Evolutionary conservation across 495 filamentous ascomycete species (phyloP), one percentile per base, ranked within the genome.

Genomic region (Aspergillus biplanus): DNA sequence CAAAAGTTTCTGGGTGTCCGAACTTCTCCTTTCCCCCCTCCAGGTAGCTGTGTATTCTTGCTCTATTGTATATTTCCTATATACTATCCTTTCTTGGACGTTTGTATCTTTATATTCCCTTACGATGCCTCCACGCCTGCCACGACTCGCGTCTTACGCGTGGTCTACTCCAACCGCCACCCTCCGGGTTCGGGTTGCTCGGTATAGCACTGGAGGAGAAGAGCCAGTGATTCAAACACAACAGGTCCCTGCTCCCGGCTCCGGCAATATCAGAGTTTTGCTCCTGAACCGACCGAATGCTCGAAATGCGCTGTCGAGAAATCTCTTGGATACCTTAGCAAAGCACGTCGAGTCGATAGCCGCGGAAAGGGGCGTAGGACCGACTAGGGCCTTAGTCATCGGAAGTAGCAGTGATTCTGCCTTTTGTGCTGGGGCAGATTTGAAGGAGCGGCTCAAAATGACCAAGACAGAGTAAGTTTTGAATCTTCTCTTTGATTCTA

Each of bases 341-440:
- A 74, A 83, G n/a, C 83, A 95, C 56, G 82, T 97, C 52, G 77
- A 86, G 56, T 81, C 82, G 37, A 83, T 97, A 33, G 82, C 87
- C 54, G 75, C 81, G 4, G 91, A 96, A 69, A 87, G 85, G 49
- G 86, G 86, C 44, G 78, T 77, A 7, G 83, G 85, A 9, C 74
- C 81, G 0, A 97, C 93, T 8, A 78, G 95, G 48, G 92, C 88
- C 0, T 67, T 99, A 67, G 85, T 98, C 18, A 62, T 98, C 3
- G 89, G 88, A 12, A 92, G 89, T 65, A 90, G 90, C 7, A 80
- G 89, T 16, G 92, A 97, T 47, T 79, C 83, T 3, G 87, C 86
- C 57, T 99, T 99, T 76, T 98, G 94, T 76, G 92, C 96, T 0
- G 95, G 95, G 34, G 95, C 95, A 1, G 94, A 99, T 67, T 74